Evolutionary conservation across 148 eudicot genomes (phyloP).

Genomic region (Persicaria maculosa): DNA sequence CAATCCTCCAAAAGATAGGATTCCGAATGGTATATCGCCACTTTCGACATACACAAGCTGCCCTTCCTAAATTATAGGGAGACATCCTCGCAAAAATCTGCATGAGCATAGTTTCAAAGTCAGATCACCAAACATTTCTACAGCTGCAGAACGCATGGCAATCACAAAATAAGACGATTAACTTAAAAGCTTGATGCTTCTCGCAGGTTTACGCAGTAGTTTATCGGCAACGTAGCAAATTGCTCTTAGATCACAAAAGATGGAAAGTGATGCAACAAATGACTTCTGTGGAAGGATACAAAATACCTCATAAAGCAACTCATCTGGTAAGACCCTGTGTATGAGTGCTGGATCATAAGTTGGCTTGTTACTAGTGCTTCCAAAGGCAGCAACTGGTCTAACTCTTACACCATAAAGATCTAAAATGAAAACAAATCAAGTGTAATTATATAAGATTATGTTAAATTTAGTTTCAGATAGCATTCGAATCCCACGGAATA

Average conservation of each 20-base stretch:
- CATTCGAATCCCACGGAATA: not conserved
- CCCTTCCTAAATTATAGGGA: conserved; percentile 73
- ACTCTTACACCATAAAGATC: conserved; percentile 87
- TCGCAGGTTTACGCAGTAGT: not conserved
- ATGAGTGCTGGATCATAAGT: conserved; percentile 58
- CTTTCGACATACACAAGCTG: conserved; percentile 89
- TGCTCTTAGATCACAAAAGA: not conserved
- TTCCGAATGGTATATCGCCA: conserved; percentile 89
- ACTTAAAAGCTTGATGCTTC: not conserved
- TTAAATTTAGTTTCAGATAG: not conserved
- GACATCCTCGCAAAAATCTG: conserved; percentile 77
- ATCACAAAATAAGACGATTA: not conserved
- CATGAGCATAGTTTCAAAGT: conserved; percentile 10
- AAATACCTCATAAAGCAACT: conserved; percentile 86
- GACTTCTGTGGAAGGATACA: not conserved
- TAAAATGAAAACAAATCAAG: conserved; percentile 18
- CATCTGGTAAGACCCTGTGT: conserved; percentile 79
- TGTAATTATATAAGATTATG: not conserved
- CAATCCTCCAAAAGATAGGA: conserved; percentile 88
- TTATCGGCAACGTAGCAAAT: not conserved
- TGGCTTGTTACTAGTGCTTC: conserved; percentile 52
- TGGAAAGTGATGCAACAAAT: not conserved
- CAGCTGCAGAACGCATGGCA: not conserved
- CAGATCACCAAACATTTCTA: not conserved
- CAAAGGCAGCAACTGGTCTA: conserved; percentile 73